Evolutionary conservation across 352 stramenopile genomes (phyloP).

Genomic region (Phytophthora pistaciae): DNA sequence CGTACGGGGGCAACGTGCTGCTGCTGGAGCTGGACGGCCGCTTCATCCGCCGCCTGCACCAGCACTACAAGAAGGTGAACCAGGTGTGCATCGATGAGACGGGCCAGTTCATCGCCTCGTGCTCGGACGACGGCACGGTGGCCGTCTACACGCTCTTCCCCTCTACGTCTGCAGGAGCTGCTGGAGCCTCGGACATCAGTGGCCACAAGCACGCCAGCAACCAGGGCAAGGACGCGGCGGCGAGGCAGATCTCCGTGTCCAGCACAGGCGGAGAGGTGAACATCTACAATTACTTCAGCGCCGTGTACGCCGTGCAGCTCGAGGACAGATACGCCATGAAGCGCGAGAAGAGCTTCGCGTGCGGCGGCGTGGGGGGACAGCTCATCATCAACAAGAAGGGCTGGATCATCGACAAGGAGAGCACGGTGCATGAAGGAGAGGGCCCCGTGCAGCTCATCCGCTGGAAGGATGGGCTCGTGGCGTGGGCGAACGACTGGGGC

Average conservation of each 20-base stretch:
- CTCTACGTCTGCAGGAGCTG: slow-evolving; percentile 10
- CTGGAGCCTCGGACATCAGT: slow-evolving; percentile 21
- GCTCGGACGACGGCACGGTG: slow-evolving; percentile 87
- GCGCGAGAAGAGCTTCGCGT: slow-evolving; percentile 84
- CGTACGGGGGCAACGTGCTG: slow-evolving; percentile 84
- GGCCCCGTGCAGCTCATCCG: slow-evolving; percentile 82
- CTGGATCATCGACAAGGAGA: slow-evolving; percentile 91
- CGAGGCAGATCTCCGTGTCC: slow-evolving; percentile 54
- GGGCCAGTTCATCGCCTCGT: slow-evolving; percentile 86
- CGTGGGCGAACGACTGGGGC: slow-evolving; percentile 89
- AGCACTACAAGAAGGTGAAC: slow-evolving; percentile 92
- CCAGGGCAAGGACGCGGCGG: slow-evolving; percentile 11
- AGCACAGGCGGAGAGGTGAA: slow-evolving; percentile 86
- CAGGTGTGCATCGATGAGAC: slow-evolving; percentile 88
- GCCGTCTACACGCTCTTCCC: slow-evolving; percentile 82
- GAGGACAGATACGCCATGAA: slow-evolving; percentile 85
- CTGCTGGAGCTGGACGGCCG: slow-evolving; percentile 78
- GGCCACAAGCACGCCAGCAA: slow-evolving; percentile 32
- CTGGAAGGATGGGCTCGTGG: slow-evolving; percentile 82
- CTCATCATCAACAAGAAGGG: slow-evolving; percentile 90
- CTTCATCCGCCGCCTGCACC: slow-evolving; percentile 84
- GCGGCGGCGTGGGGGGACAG: slow-evolving; percentile 78
- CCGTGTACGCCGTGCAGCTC: slow-evolving; percentile 83
- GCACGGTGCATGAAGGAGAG: slow-evolving; percentile 85
- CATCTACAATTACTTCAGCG: slow-evolving; percentile 91